phyloP scores from a whole-genome alignment of 345 rosid genomes.

The Murraya koenigii region DNA sequence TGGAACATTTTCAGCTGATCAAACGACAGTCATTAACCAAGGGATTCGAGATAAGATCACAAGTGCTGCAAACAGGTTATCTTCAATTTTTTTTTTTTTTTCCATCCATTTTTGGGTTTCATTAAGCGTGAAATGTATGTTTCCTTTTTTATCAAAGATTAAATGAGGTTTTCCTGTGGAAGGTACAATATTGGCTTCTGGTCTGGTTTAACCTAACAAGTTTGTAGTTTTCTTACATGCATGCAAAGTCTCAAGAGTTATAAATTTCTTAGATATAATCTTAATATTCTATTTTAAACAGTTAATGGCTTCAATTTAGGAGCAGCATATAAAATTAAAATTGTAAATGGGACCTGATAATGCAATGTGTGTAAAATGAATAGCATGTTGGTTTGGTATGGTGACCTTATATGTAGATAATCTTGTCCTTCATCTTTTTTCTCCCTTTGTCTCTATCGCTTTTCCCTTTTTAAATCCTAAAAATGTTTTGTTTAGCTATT shows the following conservation, averaged over 20 bases:
- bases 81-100: constrained; percentile 16
- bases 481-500: neutral
- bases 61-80: constrained; percentile 82
- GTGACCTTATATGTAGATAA: neutral
- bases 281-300: neutral
- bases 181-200: neutral
- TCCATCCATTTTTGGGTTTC: neutral
- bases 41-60: constrained; percentile 88
- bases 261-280: neutral
- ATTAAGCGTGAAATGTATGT: neutral
- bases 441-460: neutral
- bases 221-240: neutral
- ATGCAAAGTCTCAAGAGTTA: neutral
- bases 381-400: neutral
- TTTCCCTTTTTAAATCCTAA: neutral
- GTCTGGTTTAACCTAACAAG: neutral
- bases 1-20: constrained; percentile 56
- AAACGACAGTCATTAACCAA: constrained; percentile 54
- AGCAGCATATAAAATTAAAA: neutral
- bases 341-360: neutral
- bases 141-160: neutral
- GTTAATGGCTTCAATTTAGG: neutral
- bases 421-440: neutral
- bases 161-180: neutral
- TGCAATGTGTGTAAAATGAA: neutral